phyloP scores from a whole-genome alignment of 2,329 filamentous ascomycete genomes.

The Tolypocladium cylindrosporum region DNA sequence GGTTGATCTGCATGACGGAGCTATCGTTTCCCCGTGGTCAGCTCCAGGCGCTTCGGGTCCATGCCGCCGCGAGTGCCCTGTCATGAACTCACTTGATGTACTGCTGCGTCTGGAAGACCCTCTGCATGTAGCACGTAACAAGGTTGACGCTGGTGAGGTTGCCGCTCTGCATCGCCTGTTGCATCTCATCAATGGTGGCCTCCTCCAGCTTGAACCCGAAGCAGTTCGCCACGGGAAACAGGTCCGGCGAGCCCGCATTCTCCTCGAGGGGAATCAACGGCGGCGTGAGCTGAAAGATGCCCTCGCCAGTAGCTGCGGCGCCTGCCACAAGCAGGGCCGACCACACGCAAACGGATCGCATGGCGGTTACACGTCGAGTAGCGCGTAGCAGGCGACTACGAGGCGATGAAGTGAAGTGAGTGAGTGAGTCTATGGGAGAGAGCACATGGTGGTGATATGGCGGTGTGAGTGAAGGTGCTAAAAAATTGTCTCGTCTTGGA shows the following conservation, averaged over 20 bases:
- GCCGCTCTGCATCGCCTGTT: slow-evolving; percentile 43
- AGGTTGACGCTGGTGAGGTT: slow-evolving; percentile 48
- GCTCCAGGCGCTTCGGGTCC: not conserved
- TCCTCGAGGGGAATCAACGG: slow-evolving; percentile 23
- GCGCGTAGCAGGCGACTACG: not conserved
- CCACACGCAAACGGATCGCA: slow-evolving; percentile 1
- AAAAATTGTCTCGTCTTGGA: not conserved
- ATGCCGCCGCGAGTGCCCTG: too few relatives aligned
- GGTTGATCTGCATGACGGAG: slow-evolving; percentile 56
- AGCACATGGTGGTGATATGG: not conserved
- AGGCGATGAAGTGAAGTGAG: not conserved
- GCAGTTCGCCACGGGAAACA: slow-evolving; percentile 56
- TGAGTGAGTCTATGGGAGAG: not conserved
- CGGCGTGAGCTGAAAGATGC: slow-evolving; percentile 13
- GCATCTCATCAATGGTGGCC: slow-evolving; percentile 59
- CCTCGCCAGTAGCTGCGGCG: slow-evolving; percentile 1
- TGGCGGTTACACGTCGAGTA: not conserved
- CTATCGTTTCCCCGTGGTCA: slow-evolving; percentile 18
- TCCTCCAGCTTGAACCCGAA: slow-evolving; percentile 54
- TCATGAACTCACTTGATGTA: slow-evolving; percentile 47
- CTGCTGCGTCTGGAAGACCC: slow-evolving; percentile 50
- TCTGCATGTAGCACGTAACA: slow-evolving; percentile 50
- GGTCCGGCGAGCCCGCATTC: slow-evolving; percentile 22
- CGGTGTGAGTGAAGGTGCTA: not conserved
- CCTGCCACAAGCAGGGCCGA: slow-evolving; percentile 1